Evolutionary conservation across 306 rosid species (phyloP).

Genomic region (Astragalus glycyphyllos): DNA sequence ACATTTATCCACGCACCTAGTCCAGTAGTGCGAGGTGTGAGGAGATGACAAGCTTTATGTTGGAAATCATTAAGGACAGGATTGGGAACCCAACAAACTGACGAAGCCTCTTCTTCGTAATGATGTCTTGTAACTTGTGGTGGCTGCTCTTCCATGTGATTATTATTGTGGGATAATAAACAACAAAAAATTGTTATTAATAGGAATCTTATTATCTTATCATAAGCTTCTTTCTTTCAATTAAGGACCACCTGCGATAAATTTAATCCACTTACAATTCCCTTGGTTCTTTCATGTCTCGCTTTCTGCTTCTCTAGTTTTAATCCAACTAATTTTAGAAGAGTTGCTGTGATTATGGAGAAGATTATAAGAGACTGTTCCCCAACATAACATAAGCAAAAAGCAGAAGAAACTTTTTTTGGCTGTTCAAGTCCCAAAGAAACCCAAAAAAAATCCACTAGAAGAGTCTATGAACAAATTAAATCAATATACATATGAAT

Average conservation of each 20-base stretch:
- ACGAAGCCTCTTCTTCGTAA: no score
- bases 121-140: conserved; percentile 25
- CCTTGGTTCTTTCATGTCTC: no score
- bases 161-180: conserved; percentile 38
- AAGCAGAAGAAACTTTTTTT: conserved; percentile 7
- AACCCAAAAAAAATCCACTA: background rate
- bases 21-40: no score
- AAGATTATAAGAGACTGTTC: conserved; percentile 20
- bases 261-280: conserved; percentile 35
- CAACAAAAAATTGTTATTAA: conserved; percentile 30
- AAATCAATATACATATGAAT: conserved; percentile 22
- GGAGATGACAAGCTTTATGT: no score
- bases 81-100: no score
- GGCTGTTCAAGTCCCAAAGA: conserved; percentile 28
- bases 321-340: no score
- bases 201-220: conserved; percentile 42
- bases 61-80: no score
- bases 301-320: no score
- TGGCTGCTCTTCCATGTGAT: conserved; percentile 46
- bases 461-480: conserved; percentile 36
- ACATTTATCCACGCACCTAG: no score
- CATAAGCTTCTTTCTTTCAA: conserved; percentile 31
- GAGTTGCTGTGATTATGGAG: conserved; percentile 1
- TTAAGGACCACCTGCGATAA: no score
- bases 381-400: conserved; percentile 30